phyloP scores from a whole-genome alignment of 2,329 filamentous ascomycete genomes.

The Dryadomyces quercus-mongolicae region DNA sequence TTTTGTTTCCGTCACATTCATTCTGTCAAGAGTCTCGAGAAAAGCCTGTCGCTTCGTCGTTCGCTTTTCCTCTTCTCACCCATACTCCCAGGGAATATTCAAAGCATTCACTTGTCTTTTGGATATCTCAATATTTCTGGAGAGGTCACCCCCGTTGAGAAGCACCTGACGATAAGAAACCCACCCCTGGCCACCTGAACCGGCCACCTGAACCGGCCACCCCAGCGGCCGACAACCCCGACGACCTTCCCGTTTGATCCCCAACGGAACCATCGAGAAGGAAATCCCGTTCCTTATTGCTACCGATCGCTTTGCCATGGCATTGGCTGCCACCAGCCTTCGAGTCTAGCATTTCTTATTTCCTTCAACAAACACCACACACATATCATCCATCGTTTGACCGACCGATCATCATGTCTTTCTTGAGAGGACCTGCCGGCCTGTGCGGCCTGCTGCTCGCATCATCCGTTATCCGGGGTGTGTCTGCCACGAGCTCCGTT shows the following conservation, averaged over 20 bases:
- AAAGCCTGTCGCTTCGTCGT: background rate
- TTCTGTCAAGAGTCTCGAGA: background rate
- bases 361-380: background rate
- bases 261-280: no score
- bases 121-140: background rate
- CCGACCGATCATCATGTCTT: constrained; percentile 2
- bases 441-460: constrained; percentile 9
- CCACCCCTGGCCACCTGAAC: no score
- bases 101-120: constrained; percentile 12
- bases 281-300: background rate
- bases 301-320: constrained; percentile 4
- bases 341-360: constrained; percentile 1
- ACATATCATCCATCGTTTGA: background rate
- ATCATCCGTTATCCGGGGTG: constrained; percentile 12
- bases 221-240: background rate
- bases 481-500: constrained; percentile 17
- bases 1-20: background rate
- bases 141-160: no score
- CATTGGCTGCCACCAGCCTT: background rate
- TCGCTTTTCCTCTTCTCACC: background rate
- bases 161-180: background rate
- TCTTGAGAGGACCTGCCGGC: background rate
- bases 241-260: background rate
- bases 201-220: background rate
- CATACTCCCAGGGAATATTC: background rate